Conservation (phyloP, 2,329 filamentous ascomycete genomes). For the Pseudogymnoascus destructans region DNA sequence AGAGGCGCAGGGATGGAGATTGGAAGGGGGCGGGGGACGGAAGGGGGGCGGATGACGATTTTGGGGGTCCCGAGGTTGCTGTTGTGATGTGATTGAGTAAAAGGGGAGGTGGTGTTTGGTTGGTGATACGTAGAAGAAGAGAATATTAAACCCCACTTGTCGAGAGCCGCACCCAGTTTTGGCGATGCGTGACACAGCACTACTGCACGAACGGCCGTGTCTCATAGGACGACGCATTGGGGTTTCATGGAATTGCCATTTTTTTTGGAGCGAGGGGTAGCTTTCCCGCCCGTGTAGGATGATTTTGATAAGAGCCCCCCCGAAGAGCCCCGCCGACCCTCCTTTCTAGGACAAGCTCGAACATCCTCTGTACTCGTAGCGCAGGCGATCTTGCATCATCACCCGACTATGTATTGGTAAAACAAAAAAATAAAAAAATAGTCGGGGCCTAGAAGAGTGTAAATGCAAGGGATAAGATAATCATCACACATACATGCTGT, state of each 20-base stretch:
- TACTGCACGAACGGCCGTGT: neutral
- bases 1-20: neutral
- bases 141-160: conserved; percentile 1
- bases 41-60: neutral
- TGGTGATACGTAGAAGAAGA: no score
- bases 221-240: conserved; percentile 8
- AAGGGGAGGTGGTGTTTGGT: neutral
- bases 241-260: neutral
- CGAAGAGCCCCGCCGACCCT: no score
- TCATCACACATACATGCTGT: neutral
- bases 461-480: neutral
- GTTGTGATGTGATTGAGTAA: neutral
- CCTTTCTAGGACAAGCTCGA: conserved; percentile 6
- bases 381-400: neutral
- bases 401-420: neutral
- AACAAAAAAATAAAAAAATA: neutral
- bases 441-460: neutral
- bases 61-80: neutral
- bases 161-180: conserved; percentile 5
- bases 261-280: neutral
- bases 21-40: neutral
- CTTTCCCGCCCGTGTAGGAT: conserved; percentile 4
- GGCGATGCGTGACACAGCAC: neutral
- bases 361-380: neutral
- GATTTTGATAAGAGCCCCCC: neutral